phyloP scores from a whole-genome alignment of 2,329 filamentous ascomycete species.

The Chalaropsis thielavioides region DNA sequence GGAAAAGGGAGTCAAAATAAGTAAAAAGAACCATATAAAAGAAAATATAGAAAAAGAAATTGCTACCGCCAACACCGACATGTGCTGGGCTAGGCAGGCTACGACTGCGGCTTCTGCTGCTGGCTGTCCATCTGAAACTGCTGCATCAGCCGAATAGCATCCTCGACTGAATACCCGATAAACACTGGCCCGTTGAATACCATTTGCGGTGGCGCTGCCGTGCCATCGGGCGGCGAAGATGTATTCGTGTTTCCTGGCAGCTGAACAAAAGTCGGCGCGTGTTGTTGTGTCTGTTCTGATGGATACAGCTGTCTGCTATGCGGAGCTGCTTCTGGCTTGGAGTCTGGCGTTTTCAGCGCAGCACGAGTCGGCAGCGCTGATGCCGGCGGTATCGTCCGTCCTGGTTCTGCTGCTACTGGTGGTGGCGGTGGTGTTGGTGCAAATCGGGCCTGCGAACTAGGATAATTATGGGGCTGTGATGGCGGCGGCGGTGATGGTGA shows the following conservation, averaged over 20 bases:
- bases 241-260: not conserved
- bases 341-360: conserved; percentile 1
- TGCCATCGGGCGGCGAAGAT: not conserved
- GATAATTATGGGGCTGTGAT: not conserved
- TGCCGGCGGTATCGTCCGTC: conserved; percentile 20
- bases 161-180: conserved; percentile 75
- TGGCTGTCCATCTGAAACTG: conserved; percentile 30
- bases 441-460: not conserved
- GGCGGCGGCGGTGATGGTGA: not conserved
- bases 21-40: conserved; percentile 3
- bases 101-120: not conserved
- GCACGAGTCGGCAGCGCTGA: conserved; percentile 9
- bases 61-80: conserved; percentile 7
- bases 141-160: conserved; percentile 63
- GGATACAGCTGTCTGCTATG: conserved; percentile 36
- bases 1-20: not conserved
- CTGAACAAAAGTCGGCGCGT: conserved; percentile 17
- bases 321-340: conserved; percentile 28
- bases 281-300: conserved; percentile 23
- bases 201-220: conserved; percentile 43
- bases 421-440: not conserved
- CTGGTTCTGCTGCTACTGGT: not conserved
- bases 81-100: too few relatives aligned
- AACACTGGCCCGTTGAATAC: conserved; percentile 89
- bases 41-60: conserved; percentile 16